A percentile compares a stretch with the other conserved stretches of the same genome.
Conservation (phyloP, 2,329 filamentous ascomycete species). For the Hymenoscyphus infarciens region DNA sequence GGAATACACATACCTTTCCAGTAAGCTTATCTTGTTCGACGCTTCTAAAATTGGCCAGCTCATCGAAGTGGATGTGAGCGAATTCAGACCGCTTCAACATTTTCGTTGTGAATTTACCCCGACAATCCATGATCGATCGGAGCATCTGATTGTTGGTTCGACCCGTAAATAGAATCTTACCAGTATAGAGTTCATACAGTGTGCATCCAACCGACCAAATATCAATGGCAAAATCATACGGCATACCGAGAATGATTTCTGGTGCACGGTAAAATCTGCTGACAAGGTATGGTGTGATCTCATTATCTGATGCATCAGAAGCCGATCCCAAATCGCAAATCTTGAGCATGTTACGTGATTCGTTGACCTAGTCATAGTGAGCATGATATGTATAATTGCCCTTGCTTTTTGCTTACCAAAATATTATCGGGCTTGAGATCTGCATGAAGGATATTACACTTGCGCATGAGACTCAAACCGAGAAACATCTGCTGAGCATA, state of each 20-base stretch:
- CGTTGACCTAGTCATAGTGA: slow-evolving; percentile 57
- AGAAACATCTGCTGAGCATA: slow-evolving; percentile 96
- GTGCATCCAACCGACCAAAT: slow-evolving; percentile 99
- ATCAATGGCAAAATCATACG: slow-evolving; percentile 90
- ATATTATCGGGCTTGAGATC: slow-evolving; percentile 99
- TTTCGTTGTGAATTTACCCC: slow-evolving; percentile 87
- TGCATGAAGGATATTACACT: slow-evolving; percentile 90
- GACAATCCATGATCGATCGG: slow-evolving; percentile 90
- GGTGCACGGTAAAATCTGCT: slow-evolving; percentile 97
- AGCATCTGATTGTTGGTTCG: slow-evolving; percentile 99
- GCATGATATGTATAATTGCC: slow-evolving; percentile 5
- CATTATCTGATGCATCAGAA: slow-evolving; percentile 83
- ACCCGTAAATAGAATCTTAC: slow-evolving; percentile 94
- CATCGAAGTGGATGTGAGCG: slow-evolving; percentile 76
- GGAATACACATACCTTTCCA: slow-evolving; percentile 59
- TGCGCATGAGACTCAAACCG: slow-evolving; percentile 80
- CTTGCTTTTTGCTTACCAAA: slow-evolving; percentile 42
- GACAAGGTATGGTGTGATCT: slow-evolving; percentile 91
- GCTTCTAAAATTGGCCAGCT: slow-evolving; percentile 77
- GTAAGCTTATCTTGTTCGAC: slow-evolving; percentile 84
- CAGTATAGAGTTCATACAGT: slow-evolving; percentile 93
- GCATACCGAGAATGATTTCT: slow-evolving; percentile 95
- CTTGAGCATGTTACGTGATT: slow-evolving; percentile 79
- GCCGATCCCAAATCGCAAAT: slow-evolving; percentile 97
- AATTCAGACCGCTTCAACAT: slow-evolving; percentile 80